A percentile compares a stretch with the other conserved stretches of the same genome.
Evolutionary conservation across 1,139 yeast genomes (phyloP).

Genomic region (Suhomyces kunorum): DNA sequence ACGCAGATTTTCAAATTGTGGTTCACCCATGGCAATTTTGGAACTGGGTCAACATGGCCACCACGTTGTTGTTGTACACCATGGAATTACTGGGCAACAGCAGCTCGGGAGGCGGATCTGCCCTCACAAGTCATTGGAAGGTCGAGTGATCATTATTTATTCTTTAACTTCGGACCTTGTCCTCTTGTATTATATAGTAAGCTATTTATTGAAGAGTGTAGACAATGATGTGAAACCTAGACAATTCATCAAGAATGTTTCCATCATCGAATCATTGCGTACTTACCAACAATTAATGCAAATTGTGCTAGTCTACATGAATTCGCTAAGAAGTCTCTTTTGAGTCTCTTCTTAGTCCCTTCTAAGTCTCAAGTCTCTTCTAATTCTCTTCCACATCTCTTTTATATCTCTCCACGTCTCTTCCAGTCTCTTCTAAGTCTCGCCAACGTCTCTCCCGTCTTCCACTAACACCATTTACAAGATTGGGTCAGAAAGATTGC

Average conservation of each 20-base stretch:
- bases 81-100: slow-evolving; percentile 62
- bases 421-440: too few species aligned
- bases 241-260: too few species aligned
- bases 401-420: too few species aligned
- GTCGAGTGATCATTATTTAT: slow-evolving; percentile 18
- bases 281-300: too few species aligned
- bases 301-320: too few species aligned
- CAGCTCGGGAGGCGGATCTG: slow-evolving; percentile 31
- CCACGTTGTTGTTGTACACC: slow-evolving; percentile 75
- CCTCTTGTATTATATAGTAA: slow-evolving; percentile 12
- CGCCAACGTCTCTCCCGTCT: too few species aligned
- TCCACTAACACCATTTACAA: slow-evolving; percentile 11
- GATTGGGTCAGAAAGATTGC: slow-evolving; percentile 19
- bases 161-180: slow-evolving; percentile 8
- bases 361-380: too few species aligned
- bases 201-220: not conserved
- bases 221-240: not conserved
- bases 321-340: too few species aligned
- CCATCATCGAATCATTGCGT: too few species aligned
- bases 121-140: slow-evolving; percentile 30
- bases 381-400: too few species aligned
- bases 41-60: slow-evolving; percentile 92
- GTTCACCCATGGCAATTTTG: slow-evolving; percentile 90
- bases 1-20: slow-evolving; percentile 30
- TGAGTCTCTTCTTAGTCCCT: too few species aligned